Evolutionary conservation across 1,139 yeast species (phyloP), one percentile per base, ranked within the genome.

Genomic region (Suhomyces bokatorum): DNA sequence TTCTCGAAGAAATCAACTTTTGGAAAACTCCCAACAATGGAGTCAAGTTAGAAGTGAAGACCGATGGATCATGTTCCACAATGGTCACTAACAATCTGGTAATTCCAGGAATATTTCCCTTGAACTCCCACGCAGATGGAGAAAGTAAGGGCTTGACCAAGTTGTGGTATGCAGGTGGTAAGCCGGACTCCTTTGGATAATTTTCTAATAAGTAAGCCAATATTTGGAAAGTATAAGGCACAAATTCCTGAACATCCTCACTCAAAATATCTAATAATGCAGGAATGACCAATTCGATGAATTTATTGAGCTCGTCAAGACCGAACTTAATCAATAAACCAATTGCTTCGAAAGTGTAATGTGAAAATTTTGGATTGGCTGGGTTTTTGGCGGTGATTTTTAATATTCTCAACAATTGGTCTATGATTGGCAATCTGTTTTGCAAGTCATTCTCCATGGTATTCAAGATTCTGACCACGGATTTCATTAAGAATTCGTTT

Each of bases 1-100:
- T 78, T 56, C 85, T 87, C 0, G 97, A 88, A 1, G 97, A 83
- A 43, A 93, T 81, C 50, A 95, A 73, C 61, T 91, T 90, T 69
- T 95, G 99, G 73, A 89, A 95, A n/a, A 95, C 96, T 37, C 99
- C 99, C 42, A 95, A 72, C 32, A 95, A 78, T 4, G 98, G 96
- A 30, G 86, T 79, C 43, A 91, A 64, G 27, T 73, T 59, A 40
- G 70, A 70, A 7, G 71, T 63, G 52, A 83, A 85, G 0, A 74
- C 67, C 1, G 63, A 48, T 2, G 85, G 77, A 45, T 89, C 90
- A 40, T 78, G 83, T 36, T 72, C 71, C 35, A 93, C 72, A 28
- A 93, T 83, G 4, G 91, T 83, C 46, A 83, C 78, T 43, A 95
- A 69, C 44, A 93, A 73, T 53, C 96, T 78, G 0, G 95, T 86